phyloP scores from a whole-genome alignment of 495 filamentous ascomycete species.

The Lentithecium fluviatile region DNA sequence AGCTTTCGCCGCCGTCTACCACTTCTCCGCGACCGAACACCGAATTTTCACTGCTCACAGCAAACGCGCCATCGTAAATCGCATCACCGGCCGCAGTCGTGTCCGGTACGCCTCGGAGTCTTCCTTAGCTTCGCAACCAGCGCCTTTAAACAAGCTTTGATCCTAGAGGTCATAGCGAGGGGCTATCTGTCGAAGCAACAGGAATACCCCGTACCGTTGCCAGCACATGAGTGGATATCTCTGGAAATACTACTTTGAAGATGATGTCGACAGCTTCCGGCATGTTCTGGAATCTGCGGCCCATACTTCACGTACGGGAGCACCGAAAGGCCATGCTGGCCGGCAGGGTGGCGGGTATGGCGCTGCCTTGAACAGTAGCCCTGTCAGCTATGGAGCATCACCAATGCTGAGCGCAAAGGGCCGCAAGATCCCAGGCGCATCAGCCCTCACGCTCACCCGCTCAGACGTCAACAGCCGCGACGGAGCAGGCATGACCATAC shows the following conservation, averaged over 20 bases:
- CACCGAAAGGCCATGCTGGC: constrained; percentile 43
- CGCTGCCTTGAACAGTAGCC: constrained; percentile 51
- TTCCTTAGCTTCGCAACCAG: constrained; percentile 39
- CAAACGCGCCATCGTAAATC: background rate
- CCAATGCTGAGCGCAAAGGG: constrained; percentile 47
- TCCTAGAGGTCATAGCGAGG: constrained; percentile 87
- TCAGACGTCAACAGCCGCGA: constrained; percentile 82
- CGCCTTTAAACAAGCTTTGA: constrained; percentile 83
- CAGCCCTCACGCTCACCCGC: constrained; percentile 55
- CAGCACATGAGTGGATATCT: constrained; percentile 92
- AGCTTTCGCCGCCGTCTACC: background rate
- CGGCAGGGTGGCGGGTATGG: constrained; percentile 40
- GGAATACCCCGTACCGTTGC: constrained; percentile 48
- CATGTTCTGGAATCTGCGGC: constrained; percentile 70
- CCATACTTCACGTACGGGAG: constrained; percentile 48
- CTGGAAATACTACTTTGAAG: constrained; percentile 92
- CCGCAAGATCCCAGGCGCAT: constrained; percentile 44
- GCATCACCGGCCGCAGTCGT: constrained; percentile 8
- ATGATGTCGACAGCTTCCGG: constrained; percentile 91
- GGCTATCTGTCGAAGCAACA: constrained; percentile 63
- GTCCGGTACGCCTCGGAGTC: constrained; percentile 26
- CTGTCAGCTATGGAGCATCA: constrained; percentile 51
- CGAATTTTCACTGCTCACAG: background rate
- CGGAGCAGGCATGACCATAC: constrained; percentile 70
- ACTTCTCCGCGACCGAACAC: too few relatives aligned